A percentile compares a stretch with the other conserved stretches of the same genome.
These are phyloP conservation scores for sunflower (Helianthus annuus) DNA, from an alignment of 129 eudicot species.

Conservation along the genomic window HanXRQr2.0-SUNRISE NC_035434.2:45465981-45466480, in stretches of 20 bases:
- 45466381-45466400: not conserved
- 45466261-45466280: constrained; percentile 98
- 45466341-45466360: constrained; percentile 17
- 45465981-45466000: not conserved
- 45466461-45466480: not conserved
- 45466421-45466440: not conserved
- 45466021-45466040: constrained; percentile 84
- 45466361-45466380: constrained; percentile 16
- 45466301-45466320: constrained; percentile 34
- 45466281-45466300: constrained; percentile 87
- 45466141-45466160: not conserved
- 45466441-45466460: not conserved
- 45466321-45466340: constrained; percentile 17
- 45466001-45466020: constrained; percentile 67
- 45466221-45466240: constrained; percentile 90
- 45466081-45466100: constrained; percentile 88
- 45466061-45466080: constrained; percentile 84
- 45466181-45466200: constrained; percentile 74
- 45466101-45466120: not conserved
- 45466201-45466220: constrained; percentile 59
- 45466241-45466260: constrained; percentile 92
- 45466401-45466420: not conserved
- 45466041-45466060: constrained; percentile 82
- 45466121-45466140: not conserved
- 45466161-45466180: constrained; percentile 53